Conservation (phyloP, 345 rosid genomes). For the Lagerstroemia speciosa region DNA sequence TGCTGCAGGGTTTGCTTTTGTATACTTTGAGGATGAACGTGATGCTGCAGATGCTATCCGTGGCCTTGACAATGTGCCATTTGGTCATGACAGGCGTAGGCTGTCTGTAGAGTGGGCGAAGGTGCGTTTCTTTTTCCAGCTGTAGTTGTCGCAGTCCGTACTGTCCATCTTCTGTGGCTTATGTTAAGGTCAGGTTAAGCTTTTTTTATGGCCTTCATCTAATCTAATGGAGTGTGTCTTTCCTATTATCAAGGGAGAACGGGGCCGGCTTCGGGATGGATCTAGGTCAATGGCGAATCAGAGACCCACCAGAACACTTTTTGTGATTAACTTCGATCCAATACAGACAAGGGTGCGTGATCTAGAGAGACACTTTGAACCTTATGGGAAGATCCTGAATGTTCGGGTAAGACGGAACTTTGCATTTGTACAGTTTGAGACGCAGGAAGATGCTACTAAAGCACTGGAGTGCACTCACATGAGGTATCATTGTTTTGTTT, state of each 20-base stretch:
- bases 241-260: slow-evolving; percentile 45
- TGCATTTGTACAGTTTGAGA: slow-evolving; percentile 75
- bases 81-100: slow-evolving; percentile 66
- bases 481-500: slow-evolving; percentile 34
- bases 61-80: slow-evolving; percentile 51
- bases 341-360: slow-evolving; percentile 59
- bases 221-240: background rate
- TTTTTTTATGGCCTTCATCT: background rate
- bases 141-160: background rate
- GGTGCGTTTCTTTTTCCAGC: no score
- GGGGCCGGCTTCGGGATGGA: slow-evolving; percentile 61
- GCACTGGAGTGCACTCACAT: slow-evolving; percentile 68
- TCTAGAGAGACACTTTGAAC: slow-evolving; percentile 66
- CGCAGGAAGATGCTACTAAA: slow-evolving; percentile 78
- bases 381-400: slow-evolving; percentile 62
- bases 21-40: slow-evolving; percentile 75
- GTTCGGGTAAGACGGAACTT: slow-evolving; percentile 73
- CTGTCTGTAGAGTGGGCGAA: slow-evolving; percentile 86
- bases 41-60: slow-evolving; percentile 85
- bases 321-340: slow-evolving; percentile 82
- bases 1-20: slow-evolving; percentile 86
- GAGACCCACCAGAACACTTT: slow-evolving; percentile 83
- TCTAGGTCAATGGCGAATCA: slow-evolving; percentile 37
- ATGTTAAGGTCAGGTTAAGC: background rate
- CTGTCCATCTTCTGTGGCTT: background rate